Percentiles rank a stretch among this genome's conserved stretches.
Evolutionary conservation across 371 early-diverging fungal genomes (phyloP).

Genomic region (Mortierella sp.): DNA sequence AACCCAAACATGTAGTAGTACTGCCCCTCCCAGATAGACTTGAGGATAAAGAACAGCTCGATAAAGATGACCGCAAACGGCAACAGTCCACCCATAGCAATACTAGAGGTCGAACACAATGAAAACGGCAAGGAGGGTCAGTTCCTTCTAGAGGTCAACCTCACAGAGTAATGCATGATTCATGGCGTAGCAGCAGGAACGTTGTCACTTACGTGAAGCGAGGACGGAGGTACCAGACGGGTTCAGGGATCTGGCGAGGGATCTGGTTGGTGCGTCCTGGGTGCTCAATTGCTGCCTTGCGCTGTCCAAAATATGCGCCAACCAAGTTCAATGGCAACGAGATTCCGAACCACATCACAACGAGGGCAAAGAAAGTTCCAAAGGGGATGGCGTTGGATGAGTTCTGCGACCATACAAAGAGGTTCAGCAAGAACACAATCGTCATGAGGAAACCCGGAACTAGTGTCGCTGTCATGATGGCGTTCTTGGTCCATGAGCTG

Average conservation of each 20-base stretch:
- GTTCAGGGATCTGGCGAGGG: conserved; percentile 92
- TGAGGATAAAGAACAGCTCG: conserved; percentile 91
- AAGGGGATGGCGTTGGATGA: conserved; percentile 89
- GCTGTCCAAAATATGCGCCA: conserved; percentile 86
- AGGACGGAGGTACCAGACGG: conserved; percentile 77
- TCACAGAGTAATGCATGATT: too few relatives aligned
- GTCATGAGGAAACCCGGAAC: conserved; percentile 64
- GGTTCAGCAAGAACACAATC: conserved; percentile 72
- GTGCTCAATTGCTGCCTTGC: conserved; percentile 73
- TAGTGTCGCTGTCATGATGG: conserved; percentile 67
- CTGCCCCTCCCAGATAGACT: conserved; percentile 90
- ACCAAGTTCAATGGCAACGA: conserved; percentile 78
- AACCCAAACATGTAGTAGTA: conserved; percentile 94
- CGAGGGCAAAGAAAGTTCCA: conserved; percentile 82
- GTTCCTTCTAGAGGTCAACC: too few relatives aligned
- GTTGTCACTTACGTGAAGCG: conserved; percentile 62
- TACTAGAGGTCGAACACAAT: too few relatives aligned
- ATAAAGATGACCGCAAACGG: conserved; percentile 95
- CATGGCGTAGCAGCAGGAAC: too few relatives aligned
- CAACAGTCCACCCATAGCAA: conserved; percentile 87
- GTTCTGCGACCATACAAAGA: conserved; percentile 79
- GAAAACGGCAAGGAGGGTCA: too few relatives aligned
- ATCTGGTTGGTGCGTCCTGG: conserved; percentile 94
- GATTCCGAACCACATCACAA: conserved; percentile 81
- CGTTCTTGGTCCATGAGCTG: conserved; percentile 80